These are phyloP conservation scores for Hamamelis virginiana DNA, from an alignment of 164 flowering plant species.

Conservation along the genomic window DNA sequence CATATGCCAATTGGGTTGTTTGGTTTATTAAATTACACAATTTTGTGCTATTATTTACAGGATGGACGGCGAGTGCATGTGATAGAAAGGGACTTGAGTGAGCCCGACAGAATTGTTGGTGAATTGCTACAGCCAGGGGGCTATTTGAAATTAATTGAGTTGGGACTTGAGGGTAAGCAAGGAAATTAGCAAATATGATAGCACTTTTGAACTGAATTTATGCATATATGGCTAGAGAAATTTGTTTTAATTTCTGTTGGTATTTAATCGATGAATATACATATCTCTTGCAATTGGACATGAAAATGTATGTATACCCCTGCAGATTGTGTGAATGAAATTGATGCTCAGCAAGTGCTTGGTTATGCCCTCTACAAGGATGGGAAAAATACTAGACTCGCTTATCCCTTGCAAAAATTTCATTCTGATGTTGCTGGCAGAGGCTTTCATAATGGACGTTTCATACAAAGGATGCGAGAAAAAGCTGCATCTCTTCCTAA, in stretches of 20 bases:
- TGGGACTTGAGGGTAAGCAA: constrained; percentile 42
- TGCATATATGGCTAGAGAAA: no score
- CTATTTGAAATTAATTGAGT: constrained; percentile 33
- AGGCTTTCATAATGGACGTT: constrained; percentile 34
- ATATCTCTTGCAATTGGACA: no score
- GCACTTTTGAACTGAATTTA: no score
- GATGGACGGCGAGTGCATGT: constrained; percentile 37
- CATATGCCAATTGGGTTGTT: no score
- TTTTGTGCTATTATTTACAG: constrained; percentile 15
- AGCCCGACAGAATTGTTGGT: constrained; percentile 46
- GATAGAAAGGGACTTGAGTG: constrained; percentile 40
- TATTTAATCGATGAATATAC: no score
- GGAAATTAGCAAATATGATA: neutral
- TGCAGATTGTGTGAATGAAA: constrained; percentile 30
- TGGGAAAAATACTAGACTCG: constrained; percentile 18
- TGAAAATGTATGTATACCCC: neutral
- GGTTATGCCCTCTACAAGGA: constrained; percentile 32
- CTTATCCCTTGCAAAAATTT: constrained; percentile 27
- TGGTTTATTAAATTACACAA: neutral
- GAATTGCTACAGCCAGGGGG: constrained; percentile 48
- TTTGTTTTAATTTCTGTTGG: no score
- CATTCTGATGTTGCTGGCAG: constrained; percentile 27
- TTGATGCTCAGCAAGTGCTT: constrained; percentile 24
- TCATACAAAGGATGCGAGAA: constrained; percentile 27
- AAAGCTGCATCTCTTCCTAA: constrained; percentile 30